These are phyloP conservation scores for Trichoderma gracile DNA, from an alignment of 2,329 filamentous ascomycete genomes.

Conservation along the genomic window DNA sequence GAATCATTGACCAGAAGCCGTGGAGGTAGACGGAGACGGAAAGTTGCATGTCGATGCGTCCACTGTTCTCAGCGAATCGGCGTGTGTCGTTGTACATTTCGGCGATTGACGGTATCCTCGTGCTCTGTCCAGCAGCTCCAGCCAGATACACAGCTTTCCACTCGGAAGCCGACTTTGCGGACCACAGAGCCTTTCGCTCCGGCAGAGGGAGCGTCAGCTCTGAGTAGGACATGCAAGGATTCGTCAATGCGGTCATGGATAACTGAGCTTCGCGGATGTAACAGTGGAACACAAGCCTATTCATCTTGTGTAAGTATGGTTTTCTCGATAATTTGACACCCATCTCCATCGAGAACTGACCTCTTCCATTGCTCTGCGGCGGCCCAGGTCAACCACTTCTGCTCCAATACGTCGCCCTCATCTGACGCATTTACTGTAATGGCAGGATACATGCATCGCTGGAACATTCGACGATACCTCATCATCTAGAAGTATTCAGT, in stretches of 20 bases:
- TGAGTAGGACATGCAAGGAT: slow-evolving; percentile 66
- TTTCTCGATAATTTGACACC: slow-evolving; percentile 22
- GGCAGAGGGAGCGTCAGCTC: slow-evolving; percentile 68
- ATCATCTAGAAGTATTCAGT: slow-evolving; percentile 47
- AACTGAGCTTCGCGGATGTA: slow-evolving; percentile 67
- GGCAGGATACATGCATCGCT: slow-evolving; percentile 53
- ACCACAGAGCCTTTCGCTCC: slow-evolving; percentile 63
- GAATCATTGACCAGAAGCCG: slow-evolving; percentile 65
- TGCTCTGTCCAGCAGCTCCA: slow-evolving; percentile 40
- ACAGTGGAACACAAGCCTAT: slow-evolving; percentile 62
- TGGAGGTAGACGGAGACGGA: slow-evolving; percentile 63
- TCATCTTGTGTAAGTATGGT: slow-evolving; percentile 4
- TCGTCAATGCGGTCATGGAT: slow-evolving; percentile 66
- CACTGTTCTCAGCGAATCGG: slow-evolving; percentile 50
- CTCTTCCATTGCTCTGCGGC: slow-evolving; percentile 67
- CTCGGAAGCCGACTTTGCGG: slow-evolving; percentile 60
- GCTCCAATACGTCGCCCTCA: slow-evolving; percentile 56
- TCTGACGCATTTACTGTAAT: slow-evolving; percentile 56
- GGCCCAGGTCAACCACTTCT: slow-evolving; percentile 67
- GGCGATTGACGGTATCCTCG: slow-evolving; percentile 52
- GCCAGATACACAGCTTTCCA: slow-evolving; percentile 65
- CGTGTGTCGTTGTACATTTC: slow-evolving; percentile 60
- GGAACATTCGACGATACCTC: slow-evolving; percentile 59
- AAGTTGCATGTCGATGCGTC: slow-evolving; percentile 57
- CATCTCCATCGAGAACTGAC: slow-evolving; percentile 33